Evolutionary conservation across 73 alveolate species (phyloP).

Genomic region (Paramecium octaurelia): DNA sequence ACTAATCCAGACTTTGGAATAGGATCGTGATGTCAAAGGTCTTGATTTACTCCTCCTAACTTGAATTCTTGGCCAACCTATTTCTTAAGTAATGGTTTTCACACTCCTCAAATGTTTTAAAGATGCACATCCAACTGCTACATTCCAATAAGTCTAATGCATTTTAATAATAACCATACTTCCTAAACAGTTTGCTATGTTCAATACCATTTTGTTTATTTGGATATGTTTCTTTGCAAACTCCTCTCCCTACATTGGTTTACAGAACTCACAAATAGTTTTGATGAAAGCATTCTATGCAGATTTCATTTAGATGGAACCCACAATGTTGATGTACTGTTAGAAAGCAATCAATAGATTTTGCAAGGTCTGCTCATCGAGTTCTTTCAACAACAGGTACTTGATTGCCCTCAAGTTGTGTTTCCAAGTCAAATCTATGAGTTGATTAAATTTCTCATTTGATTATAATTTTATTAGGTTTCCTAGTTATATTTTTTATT

Average conservation of each 20-base stretch:
- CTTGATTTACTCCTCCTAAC: slow-evolving; percentile 4
- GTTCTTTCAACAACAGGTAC: background rate
- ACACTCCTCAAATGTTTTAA: slow-evolving; percentile 34
- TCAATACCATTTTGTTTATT: slow-evolving; percentile 41
- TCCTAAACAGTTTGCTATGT: slow-evolving; percentile 50
- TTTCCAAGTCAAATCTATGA: slow-evolving; percentile 35
- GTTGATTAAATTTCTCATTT: background rate
- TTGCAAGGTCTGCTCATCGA: background rate
- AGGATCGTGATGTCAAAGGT: background rate
- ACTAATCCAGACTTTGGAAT: slow-evolving; percentile 25
- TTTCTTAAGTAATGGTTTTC: slow-evolving; percentile 39
- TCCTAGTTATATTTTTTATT: slow-evolving; percentile 1
- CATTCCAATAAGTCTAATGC: slow-evolving; percentile 6
- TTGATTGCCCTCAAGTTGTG: background rate
- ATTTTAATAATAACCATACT: background rate
- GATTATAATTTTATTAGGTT: background rate
- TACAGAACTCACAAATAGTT: slow-evolving; percentile 35
- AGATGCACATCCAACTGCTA: slow-evolving; percentile 32
- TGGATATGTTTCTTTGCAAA: slow-evolving; percentile 20
- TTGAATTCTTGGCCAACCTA: slow-evolving; percentile 4
- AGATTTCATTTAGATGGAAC: slow-evolving; percentile 25
- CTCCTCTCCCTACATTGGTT: background rate
- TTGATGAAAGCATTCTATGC: slow-evolving; percentile 33
- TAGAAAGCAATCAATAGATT: background rate
- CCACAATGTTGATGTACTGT: background rate